Evolutionary conservation across 768 basidiomycete species (phyloP).

Genomic region (Suillus decipiens): DNA sequence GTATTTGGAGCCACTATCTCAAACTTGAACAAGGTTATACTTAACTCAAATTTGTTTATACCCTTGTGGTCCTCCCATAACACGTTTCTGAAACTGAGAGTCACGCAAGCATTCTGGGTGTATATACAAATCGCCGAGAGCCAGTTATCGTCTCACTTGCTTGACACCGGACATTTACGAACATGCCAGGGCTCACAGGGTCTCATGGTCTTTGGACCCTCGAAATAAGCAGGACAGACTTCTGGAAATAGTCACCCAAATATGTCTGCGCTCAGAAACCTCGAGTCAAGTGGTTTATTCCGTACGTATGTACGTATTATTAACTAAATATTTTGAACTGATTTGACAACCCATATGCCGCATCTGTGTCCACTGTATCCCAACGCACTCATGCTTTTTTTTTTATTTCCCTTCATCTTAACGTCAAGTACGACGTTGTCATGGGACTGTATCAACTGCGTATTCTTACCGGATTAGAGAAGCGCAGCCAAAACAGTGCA

Average conservation of each 20-base stretch:
- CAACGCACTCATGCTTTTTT: not conserved
- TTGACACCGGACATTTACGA: conserved; percentile 3
- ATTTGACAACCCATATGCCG: not conserved
- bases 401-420: conserved; percentile 13
- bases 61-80: not conserved
- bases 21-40: conserved; percentile 9
- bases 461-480: conserved; percentile 1
- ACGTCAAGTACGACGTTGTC: conserved; percentile 17
- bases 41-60: not conserved
- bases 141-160: not conserved
- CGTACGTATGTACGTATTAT: not conserved
- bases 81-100: not conserved
- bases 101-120: not conserved
- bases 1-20: not conserved
- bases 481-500: not conserved
- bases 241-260: not conserved
- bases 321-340: not conserved
- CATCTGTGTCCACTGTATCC: not conserved
- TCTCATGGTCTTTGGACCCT: not conserved
- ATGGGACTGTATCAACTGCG: conserved; percentile 9
- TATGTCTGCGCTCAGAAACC: not conserved
- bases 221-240: not conserved
- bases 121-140: not conserved
- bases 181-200: not conserved
- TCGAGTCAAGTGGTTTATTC: not conserved